Conservation (phyloP, 2,329 filamentous ascomycete species). For the Zasmidium cellare region DNA sequence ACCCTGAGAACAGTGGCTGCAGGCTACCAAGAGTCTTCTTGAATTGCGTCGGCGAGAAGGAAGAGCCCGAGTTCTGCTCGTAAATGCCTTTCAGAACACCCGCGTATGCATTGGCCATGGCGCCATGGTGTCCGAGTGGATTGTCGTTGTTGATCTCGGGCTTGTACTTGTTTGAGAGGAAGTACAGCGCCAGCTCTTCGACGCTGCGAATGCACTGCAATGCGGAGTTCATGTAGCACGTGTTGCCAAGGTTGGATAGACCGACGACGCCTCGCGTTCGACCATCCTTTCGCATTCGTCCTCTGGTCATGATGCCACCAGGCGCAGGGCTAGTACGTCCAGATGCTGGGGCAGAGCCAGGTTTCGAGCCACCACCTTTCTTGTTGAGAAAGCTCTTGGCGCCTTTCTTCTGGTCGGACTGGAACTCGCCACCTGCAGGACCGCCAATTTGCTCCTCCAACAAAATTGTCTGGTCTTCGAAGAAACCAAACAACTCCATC, state of each 20-base stretch:
- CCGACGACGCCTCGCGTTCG: conserved; percentile 76
- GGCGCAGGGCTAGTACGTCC: conserved; percentile 70
- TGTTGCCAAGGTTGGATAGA: conserved; percentile 88
- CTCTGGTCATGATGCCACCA: conserved; percentile 65
- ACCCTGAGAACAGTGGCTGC: conserved; percentile 85
- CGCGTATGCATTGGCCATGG: conserved; percentile 83
- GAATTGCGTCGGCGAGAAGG: conserved; percentile 77
- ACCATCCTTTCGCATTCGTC: conserved; percentile 66
- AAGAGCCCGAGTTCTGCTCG: conserved; percentile 63
- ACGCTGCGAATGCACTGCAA: conserved; percentile 92
- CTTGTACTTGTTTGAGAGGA: conserved; percentile 70
- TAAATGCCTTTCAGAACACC: conserved; percentile 77
- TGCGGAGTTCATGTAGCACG: conserved; percentile 98
- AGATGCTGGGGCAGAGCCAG: conserved; percentile 42
- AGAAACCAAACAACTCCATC: conserved; percentile 66
- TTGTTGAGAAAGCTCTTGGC: conserved; percentile 44
- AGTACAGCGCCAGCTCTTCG: conserved; percentile 90
- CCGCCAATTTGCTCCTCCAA: conserved; percentile 73
- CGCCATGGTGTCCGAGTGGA: conserved; percentile 78
- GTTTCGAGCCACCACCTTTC: conserved; percentile 45
- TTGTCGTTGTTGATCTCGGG: conserved; percentile 83
- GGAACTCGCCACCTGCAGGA: conserved; percentile 55
- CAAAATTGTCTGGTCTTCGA: conserved; percentile 74
- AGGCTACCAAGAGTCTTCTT: conserved; percentile 79
- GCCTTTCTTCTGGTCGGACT: conserved; percentile 49